Conservation (phyloP, 2,329 filamentous ascomycete species). For the Colletotrichum echinochloae region DNA sequence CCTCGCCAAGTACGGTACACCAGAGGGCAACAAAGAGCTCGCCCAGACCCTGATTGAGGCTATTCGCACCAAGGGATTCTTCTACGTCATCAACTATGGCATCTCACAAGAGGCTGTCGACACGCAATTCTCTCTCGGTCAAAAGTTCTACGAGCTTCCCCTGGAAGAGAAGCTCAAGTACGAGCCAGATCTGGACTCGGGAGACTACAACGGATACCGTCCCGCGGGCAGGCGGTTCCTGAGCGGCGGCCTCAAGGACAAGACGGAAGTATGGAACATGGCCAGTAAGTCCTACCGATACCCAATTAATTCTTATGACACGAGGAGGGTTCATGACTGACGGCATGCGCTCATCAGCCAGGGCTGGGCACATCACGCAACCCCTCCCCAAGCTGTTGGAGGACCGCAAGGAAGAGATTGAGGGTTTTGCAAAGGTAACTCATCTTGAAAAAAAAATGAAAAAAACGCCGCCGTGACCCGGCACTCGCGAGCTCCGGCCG, state of each 20-base stretch:
- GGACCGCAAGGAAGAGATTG: slow-evolving; percentile 65
- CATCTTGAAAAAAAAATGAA: no score
- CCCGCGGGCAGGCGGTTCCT: slow-evolving; percentile 56
- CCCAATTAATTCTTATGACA: not conserved
- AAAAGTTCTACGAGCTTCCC: slow-evolving; percentile 65
- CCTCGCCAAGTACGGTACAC: slow-evolving; percentile 49
- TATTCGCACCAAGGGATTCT: slow-evolving; percentile 59
- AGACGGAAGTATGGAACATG: slow-evolving; percentile 55
- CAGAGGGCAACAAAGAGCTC: slow-evolving; percentile 48
- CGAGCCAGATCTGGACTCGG: slow-evolving; percentile 57
- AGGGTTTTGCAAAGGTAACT: slow-evolving; percentile 65
- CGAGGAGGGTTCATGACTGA: not conserved
- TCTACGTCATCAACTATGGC: slow-evolving; percentile 72
- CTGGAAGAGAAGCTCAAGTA: slow-evolving; percentile 71
- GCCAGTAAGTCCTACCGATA: slow-evolving; percentile 45
- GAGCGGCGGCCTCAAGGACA: slow-evolving; percentile 54
- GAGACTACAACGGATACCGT: slow-evolving; percentile 69
- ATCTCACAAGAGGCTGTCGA: slow-evolving; percentile 69
- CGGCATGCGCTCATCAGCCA: slow-evolving; percentile 40
- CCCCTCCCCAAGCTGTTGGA: slow-evolving; percentile 57
- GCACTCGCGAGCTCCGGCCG: not conserved
- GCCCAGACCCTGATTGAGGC: slow-evolving; percentile 49
- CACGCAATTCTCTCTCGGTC: slow-evolving; percentile 68
- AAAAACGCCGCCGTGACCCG: not conserved
- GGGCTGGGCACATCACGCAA: slow-evolving; percentile 48